These are phyloP conservation scores for Penicillium polonicum DNA, from an alignment of 2,329 filamentous ascomycete genomes.

Conservation along the genomic window DNA sequence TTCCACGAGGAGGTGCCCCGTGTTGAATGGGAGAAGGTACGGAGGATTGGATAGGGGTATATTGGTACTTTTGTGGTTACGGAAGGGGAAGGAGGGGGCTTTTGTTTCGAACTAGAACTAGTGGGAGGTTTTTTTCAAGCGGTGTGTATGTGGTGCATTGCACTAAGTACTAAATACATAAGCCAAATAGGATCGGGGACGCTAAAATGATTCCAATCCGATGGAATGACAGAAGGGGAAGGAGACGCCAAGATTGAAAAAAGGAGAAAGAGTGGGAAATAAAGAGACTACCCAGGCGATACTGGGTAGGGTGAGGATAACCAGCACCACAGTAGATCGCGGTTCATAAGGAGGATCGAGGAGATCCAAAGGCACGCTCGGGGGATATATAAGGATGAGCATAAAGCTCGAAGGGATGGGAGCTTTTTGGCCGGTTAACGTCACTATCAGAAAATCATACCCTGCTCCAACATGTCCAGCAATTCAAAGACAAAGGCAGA, in stretches of 20 bases:
- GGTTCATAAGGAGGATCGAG: neutral
- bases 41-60: neutral
- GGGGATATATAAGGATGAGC: slow-evolving; percentile 6
- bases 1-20: neutral
- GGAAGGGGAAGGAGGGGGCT: neutral
- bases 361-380: neutral
- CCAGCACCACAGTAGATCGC: neutral
- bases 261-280: neutral
- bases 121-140: neutral
- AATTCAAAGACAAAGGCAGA: neutral
- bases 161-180: slow-evolving; percentile 19
- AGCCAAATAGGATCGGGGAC: slow-evolving; percentile 10
- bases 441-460: slow-evolving; percentile 7
- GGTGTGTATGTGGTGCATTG: neutral
- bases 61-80: neutral
- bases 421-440: slow-evolving; percentile 1
- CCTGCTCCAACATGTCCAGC: neutral
- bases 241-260: neutral
- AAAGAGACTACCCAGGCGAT: neutral
- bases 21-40: too few species aligned
- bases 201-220: slow-evolving; percentile 17
- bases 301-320: neutral
- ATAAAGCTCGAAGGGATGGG: neutral
- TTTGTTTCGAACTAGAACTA: neutral
- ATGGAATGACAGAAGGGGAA: neutral